These are phyloP conservation scores for Mallotus repandus DNA, from an alignment of 441 rosid genomes.

Conservation along the genomic window DNA sequence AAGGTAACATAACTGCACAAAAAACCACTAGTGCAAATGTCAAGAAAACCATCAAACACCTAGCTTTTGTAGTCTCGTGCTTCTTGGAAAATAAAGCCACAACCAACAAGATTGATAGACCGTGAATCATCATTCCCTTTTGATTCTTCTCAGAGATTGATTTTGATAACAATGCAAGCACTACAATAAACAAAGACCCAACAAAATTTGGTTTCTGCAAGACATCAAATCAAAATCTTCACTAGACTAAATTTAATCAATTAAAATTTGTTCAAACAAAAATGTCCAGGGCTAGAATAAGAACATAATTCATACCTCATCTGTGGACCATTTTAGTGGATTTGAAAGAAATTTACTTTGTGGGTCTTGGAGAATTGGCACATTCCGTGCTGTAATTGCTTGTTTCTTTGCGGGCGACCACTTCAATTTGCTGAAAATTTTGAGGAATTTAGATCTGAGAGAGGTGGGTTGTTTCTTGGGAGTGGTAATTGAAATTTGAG, in stretches of 20 bases:
- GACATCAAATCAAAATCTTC: background rate
- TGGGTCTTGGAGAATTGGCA: slow-evolving; percentile 11
- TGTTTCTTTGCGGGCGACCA: slow-evolving; percentile 11
- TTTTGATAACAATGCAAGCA: slow-evolving; percentile 16
- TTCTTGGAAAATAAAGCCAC: slow-evolving; percentile 12
- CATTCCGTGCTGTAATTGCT: background rate
- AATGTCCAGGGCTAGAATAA: background rate
- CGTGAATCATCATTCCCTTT: slow-evolving; percentile 14
- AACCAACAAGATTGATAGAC: slow-evolving; percentile 12
- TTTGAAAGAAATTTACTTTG: slow-evolving; percentile 16
- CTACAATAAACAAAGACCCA: slow-evolving; percentile 21
- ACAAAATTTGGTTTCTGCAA: slow-evolving; percentile 14
- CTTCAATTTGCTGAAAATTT: slow-evolving; percentile 17
- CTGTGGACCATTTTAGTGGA: background rate
- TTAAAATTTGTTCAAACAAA: background rate
- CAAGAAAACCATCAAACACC: slow-evolving; percentile 7
- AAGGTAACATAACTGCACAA: background rate
- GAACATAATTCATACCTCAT: slow-evolving; percentile 4
- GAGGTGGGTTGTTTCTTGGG: slow-evolving; percentile 7
- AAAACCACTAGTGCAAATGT: slow-evolving; percentile 8
- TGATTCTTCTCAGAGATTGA: slow-evolving; percentile 16
- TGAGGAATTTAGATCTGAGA: slow-evolving; percentile 25
- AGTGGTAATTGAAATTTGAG: slow-evolving; percentile 5
- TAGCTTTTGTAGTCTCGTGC: slow-evolving; percentile 6
- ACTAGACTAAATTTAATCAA: background rate